Conservation (phyloP, 2,329 filamentous ascomycete species). For the Alternaria panax region DNA sequence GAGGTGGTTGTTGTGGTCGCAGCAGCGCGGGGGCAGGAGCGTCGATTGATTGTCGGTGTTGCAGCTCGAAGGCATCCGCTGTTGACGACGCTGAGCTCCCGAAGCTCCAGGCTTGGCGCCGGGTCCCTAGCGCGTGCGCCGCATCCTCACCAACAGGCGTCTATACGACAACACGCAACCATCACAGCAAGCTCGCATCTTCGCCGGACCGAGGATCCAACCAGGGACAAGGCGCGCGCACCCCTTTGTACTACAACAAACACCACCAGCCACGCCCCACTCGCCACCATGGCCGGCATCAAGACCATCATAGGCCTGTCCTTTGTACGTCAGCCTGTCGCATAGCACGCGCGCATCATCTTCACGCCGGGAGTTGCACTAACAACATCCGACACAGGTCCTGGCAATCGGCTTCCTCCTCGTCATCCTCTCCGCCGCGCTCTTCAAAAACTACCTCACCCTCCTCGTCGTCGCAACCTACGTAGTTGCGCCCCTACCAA, state of each 20-base stretch:
- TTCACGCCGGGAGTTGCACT: conserved; percentile 7
- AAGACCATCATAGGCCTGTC: conserved; percentile 99
- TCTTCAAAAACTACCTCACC: conserved; percentile 94
- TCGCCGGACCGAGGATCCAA: conserved; percentile 14
- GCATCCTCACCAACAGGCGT: conserved; percentile 9
- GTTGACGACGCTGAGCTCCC: conserved; percentile 34
- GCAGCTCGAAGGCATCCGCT: conserved; percentile 35
- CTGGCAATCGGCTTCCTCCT: conserved; percentile 98
- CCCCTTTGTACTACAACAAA: background rate
- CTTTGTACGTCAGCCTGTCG: conserved; percentile 69
- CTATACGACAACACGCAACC: conserved; percentile 8
- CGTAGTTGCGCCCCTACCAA: conserved; percentile 89
- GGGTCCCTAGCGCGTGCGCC: conserved; percentile 11
- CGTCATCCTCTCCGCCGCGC: conserved; percentile 95
- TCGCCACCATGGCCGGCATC: conserved; percentile 75
- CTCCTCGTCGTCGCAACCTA: conserved; percentile 96
- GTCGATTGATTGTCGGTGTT: conserved; percentile 22
- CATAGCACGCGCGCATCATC: conserved; percentile 20
- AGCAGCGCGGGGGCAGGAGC: conserved; percentile 1
- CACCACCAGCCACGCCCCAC: background rate
- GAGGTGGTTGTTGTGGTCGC: background rate
- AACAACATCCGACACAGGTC: conserved; percentile 60
- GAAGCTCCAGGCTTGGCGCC: conserved; percentile 16
- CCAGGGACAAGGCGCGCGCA: background rate
- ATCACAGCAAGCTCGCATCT: conserved; percentile 8